Conservation (phyloP, 768 basidiomycete species). For the Calocera viscosa region DNA sequence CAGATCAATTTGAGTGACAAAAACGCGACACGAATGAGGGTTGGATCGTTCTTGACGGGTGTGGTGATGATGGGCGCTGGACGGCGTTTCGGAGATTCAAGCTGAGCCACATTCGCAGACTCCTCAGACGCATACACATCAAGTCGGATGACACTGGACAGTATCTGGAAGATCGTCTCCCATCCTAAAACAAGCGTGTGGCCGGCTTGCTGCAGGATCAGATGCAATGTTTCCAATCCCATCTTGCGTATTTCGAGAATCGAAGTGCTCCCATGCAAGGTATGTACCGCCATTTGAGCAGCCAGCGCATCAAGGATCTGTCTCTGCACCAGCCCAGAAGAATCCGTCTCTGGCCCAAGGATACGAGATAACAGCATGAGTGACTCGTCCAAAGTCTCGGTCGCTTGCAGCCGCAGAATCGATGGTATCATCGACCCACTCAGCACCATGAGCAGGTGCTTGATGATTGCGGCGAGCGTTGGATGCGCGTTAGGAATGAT, state of each 20-base stretch:
- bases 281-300: constrained; percentile 47
- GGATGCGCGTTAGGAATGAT: constrained; percentile 70
- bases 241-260: constrained; percentile 69
- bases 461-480: constrained; percentile 73
- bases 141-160: constrained; percentile 73
- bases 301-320: constrained; percentile 77
- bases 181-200: constrained; percentile 88
- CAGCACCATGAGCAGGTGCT: constrained; percentile 67
- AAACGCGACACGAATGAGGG: constrained; percentile 83
- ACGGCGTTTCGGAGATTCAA: constrained; percentile 29
- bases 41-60: constrained; percentile 55
- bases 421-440: constrained; percentile 54
- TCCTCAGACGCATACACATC: constrained; percentile 24
- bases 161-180: constrained; percentile 85
- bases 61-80: constrained; percentile 44
- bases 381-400: constrained; percentile 74
- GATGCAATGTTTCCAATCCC: constrained; percentile 79
- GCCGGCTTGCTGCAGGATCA: constrained; percentile 81
- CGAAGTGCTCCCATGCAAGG: constrained; percentile 34
- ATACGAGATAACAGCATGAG: constrained; percentile 66
- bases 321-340: constrained; percentile 60
- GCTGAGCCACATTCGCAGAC: constrained; percentile 32
- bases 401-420: constrained; percentile 74
- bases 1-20: constrained; percentile 88
- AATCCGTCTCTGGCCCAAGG: constrained; percentile 42